Evolutionary conservation across 805 yeast genomes (phyloP).

Genomic region (Komagataella ulmi): DNA sequence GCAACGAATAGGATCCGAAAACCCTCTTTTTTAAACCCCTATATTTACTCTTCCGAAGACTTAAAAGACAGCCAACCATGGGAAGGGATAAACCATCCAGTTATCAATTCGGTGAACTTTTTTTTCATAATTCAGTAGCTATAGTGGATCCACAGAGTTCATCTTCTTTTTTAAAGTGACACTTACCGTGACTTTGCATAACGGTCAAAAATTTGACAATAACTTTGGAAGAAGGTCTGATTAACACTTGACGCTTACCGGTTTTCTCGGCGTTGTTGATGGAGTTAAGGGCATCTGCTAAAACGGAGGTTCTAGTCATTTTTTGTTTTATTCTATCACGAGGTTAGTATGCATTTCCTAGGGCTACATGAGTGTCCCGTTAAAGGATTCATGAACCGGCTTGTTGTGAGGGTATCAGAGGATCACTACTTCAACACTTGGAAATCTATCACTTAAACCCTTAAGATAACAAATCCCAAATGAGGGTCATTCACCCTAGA

Average conservation of each 20-base stretch:
- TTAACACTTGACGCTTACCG: slow-evolving; percentile 97
- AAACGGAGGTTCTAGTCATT: slow-evolving; percentile 97
- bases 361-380: slow-evolving; percentile 35
- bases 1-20: not conserved
- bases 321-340: slow-evolving; percentile 10
- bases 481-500: not conserved
- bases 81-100: slow-evolving; percentile 92
- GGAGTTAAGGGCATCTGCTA: slow-evolving; percentile 96
- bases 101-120: slow-evolving; percentile 77
- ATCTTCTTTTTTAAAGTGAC: not conserved
- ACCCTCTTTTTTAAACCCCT: not conserved
- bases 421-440: not conserved
- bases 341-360: slow-evolving; percentile 9
- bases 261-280: slow-evolving; percentile 98
- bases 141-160: not conserved
- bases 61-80: slow-evolving; percentile 96
- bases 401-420: not conserved
- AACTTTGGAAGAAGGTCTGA: slow-evolving; percentile 98
- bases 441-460: not conserved
- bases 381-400: slow-evolving; percentile 29
- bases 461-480: not conserved
- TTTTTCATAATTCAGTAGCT: slow-evolving; percentile 1
- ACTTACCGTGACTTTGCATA: slow-evolving; percentile 89
- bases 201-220: slow-evolving; percentile 93
- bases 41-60: slow-evolving; percentile 73